These are phyloP conservation scores for Fermentozyma sake DNA, from an alignment of 1,139 yeast genomes.

Conservation along the genomic window DNA sequence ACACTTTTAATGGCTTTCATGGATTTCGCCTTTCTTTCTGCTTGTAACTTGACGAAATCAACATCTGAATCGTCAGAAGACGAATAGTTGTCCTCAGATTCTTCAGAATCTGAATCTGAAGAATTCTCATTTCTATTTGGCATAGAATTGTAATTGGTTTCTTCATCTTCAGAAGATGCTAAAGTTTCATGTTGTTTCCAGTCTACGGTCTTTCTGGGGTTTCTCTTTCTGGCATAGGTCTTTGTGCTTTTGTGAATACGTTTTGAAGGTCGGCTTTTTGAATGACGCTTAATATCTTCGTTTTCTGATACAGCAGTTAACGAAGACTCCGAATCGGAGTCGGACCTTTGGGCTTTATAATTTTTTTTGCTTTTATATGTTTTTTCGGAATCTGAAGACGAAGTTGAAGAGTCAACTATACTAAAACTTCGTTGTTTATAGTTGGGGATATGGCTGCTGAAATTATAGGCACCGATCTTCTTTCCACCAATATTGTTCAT, in stretches of 20 bases:
- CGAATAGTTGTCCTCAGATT: conserved; percentile 22
- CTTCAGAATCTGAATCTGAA: conserved; percentile 13
- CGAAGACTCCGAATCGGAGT: conserved; percentile 28
- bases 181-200: conserved; percentile 9
- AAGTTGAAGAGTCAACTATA: conserved; percentile 34
- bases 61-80: conserved; percentile 66
- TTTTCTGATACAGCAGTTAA: conserved; percentile 40
- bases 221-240: conserved; percentile 15
- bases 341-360: conserved; percentile 2
- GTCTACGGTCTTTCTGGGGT: conserved; percentile 24
- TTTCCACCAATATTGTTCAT: conserved; percentile 26
- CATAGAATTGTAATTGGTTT: conserved; percentile 17
- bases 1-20: conserved; percentile 42
- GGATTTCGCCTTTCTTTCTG: conserved; percentile 56
- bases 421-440: conserved; percentile 40
- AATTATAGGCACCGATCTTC: conserved; percentile 19
- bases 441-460: no score
- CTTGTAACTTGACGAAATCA: conserved; percentile 67
- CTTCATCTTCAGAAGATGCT: conserved; percentile 20
- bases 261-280: conserved; percentile 7
- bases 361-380: conserved; percentile 4
- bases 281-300: conserved; percentile 19
- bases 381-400: conserved; percentile 23
- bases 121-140: conserved; percentile 3
- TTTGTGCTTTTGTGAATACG: conserved; percentile 4